Conservation (phyloP, 129 eudicot genomes). For the Dittrichia graveolens region DNA sequence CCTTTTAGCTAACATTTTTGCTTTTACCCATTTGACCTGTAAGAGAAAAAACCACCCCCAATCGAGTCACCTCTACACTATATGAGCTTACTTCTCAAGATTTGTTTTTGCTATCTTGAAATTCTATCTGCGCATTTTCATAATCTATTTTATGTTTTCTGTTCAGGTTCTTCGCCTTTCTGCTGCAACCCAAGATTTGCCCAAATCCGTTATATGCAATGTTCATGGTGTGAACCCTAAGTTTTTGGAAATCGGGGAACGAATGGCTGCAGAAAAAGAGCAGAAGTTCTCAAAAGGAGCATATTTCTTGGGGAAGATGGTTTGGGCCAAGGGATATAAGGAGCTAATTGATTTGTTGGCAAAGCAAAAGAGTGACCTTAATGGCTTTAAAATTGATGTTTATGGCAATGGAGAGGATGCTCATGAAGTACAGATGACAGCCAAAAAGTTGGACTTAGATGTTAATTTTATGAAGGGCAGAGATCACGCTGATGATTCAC, state of each 20-base stretch:
- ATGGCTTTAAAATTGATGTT: constrained; percentile 87
- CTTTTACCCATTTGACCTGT: too few relatives aligned
- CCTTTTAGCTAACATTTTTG: too few relatives aligned
- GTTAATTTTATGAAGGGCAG: constrained; percentile 86
- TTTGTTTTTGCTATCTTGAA: background rate
- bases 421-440: constrained; percentile 84
- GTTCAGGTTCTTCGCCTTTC: constrained; percentile 92
- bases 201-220: constrained; percentile 81
- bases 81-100: too few relatives aligned
- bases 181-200: constrained; percentile 97
- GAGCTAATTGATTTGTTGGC: constrained; percentile 85
- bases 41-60: too few relatives aligned
- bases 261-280: constrained; percentile 72
- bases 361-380: constrained; percentile 73
- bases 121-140: background rate
- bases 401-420: constrained; percentile 98
- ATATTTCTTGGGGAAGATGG: constrained; percentile 97
- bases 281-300: constrained; percentile 86
- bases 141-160: background rate
- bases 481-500: constrained; percentile 96
- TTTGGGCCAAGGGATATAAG: constrained; percentile 96
- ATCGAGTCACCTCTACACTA: too few relatives aligned
- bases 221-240: constrained; percentile 97
- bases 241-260: constrained; percentile 82
- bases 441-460: constrained; percentile 63